phyloP scores from a whole-genome alignment of 768 basidiomycete species.

The Wakefieldia striispora region DNA sequence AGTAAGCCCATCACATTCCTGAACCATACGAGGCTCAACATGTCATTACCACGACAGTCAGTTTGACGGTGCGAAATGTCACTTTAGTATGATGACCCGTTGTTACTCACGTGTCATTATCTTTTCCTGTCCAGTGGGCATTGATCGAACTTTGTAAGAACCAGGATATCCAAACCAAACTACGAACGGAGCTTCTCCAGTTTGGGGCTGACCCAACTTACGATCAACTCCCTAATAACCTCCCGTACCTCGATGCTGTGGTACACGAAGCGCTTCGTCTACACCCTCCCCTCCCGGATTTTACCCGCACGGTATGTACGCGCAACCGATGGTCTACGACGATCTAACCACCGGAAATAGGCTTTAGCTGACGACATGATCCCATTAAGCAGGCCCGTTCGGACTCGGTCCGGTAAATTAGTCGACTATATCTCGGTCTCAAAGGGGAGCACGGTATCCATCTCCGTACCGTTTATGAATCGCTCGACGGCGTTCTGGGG shows the following conservation, averaged over 20 bases:
- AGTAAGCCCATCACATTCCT: slow-evolving; percentile 16
- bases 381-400: slow-evolving; percentile 49
- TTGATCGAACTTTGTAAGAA: slow-evolving; percentile 52
- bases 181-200: slow-evolving; percentile 51
- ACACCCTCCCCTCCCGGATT: slow-evolving; percentile 39
- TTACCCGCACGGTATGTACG: slow-evolving; percentile 12
- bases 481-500: slow-evolving; percentile 58
- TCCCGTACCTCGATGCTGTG: slow-evolving; percentile 58
- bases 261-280: slow-evolving; percentile 45
- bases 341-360: slow-evolving; percentile 19
- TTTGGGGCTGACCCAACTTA: slow-evolving; percentile 47
- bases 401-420: slow-evolving; percentile 36
- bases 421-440: slow-evolving; percentile 42
- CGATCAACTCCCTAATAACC: slow-evolving; percentile 46
- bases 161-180: slow-evolving; percentile 42
- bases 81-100: not conserved
- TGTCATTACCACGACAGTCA: slow-evolving; percentile 8
- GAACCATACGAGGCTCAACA: not conserved
- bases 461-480: slow-evolving; percentile 48
- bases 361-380: slow-evolving; percentile 54
- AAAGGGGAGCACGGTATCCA: slow-evolving; percentile 44
- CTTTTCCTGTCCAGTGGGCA: slow-evolving; percentile 39
- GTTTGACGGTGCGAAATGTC: slow-evolving; percentile 14
- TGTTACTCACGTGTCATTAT: no score
- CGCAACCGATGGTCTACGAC: not conserved